Base-by-base conservation (phyloP, 208 protist genomes). In the Wallacemonas rigidus region DNA sequence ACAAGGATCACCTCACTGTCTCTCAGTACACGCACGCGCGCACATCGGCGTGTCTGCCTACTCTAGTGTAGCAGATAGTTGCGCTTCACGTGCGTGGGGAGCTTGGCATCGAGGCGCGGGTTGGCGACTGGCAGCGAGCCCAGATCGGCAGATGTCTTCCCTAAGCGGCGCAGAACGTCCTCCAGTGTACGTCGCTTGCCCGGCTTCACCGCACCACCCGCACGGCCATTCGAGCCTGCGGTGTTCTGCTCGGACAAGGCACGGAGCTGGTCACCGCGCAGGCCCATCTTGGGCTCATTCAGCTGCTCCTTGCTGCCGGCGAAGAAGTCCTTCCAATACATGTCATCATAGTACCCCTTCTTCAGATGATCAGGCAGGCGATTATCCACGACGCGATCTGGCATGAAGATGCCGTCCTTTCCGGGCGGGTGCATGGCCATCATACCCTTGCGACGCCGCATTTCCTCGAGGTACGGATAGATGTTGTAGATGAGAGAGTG, bases 251-350 rank as follows among this genome's bases (percentile, higher is more conserved):
- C 88, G 36, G 94, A 68, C 72, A 83, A 81, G 35, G 73, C 69
- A n/a, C 93, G 86, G 76, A 96, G 83, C 77, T 97, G 89, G 63
- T 97, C 93, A 2, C 90, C 93, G 41, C 93, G 91, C 38, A 97
- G 87, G 69, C 93, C 93, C 81, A 97, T 93, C 71, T 89, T 89
- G 39, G 91, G 87, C 76, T 97, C 91, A 74, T 86, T 97, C 39
- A 97, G 71, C 54, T 95, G 87, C 74, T 95, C 93, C 71, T 87
- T 89, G 76, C 84, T 93, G 41, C 93, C 93, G 0, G 93, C 93
- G 71, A 97, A 97, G 75, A 96, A 97, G 63, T 97, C 93, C 76
- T 92, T 92, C 90, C 90, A 96, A 80, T 96, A 97, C 43, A 95
- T 88, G 79, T 97, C 93, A 76, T 97, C 93, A 72, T 97, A 97